These are phyloP conservation scores for Delonix regia DNA, from an alignment of 306 rosid species.

Conservation along the genomic window DNA sequence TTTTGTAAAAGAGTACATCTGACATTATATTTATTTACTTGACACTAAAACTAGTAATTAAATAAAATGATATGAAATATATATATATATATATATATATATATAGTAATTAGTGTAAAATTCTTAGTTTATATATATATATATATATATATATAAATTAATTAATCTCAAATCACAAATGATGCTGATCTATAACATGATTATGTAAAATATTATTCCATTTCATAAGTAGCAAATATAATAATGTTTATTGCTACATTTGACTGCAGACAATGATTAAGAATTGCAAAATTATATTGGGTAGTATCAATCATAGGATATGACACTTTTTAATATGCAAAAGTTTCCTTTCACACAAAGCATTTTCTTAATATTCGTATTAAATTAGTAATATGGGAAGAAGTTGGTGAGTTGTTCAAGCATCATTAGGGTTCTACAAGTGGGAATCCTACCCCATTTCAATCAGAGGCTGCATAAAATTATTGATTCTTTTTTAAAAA, in stretches of 20 bases:
- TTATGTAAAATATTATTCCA: neutral
- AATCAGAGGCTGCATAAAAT: neutral
- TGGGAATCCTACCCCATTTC: neutral
- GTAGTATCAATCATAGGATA: neutral
- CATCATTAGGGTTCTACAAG: neutral
- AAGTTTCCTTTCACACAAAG: neutral
- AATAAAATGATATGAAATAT: neutral
- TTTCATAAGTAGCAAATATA: neutral
- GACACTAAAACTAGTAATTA: neutral
- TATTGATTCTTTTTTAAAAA: neutral
- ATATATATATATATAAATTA: too few relatives aligned
- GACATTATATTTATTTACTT: neutral
- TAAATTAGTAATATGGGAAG: neutral
- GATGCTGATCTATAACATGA: neutral
- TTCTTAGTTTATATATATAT: neutral
- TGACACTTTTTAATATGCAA: neutral
- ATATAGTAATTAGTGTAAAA: neutral
- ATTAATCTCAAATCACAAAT: neutral
- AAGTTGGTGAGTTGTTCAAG: slow-evolving; percentile 4
- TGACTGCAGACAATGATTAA: neutral
- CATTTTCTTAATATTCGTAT: neutral
- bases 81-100: too few relatives aligned
- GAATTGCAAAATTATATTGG: neutral
- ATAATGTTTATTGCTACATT: neutral
- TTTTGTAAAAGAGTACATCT: neutral